A percentile compares a stretch with the other conserved stretches of the same genome.
Conservation (phyloP, 768 basidiomycete genomes). For the Hysterangium stoloniferum region DNA sequence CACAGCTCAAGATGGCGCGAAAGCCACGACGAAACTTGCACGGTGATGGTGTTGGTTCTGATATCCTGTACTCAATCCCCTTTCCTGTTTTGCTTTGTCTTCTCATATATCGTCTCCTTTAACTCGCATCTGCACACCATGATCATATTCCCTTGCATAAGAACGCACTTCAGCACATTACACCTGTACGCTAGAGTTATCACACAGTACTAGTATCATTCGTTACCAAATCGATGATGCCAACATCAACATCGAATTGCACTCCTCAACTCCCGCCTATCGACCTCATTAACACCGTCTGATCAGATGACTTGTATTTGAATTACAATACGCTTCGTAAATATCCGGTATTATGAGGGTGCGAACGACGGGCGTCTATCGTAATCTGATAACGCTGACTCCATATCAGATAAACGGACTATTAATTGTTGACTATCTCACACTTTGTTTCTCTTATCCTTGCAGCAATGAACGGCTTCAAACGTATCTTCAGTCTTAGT, state of each 20-base stretch:
- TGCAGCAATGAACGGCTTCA: constrained; percentile 3
- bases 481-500: constrained; percentile 4
- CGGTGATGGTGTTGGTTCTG: constrained; percentile 2
- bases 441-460: background rate
- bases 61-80: background rate
- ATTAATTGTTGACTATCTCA: background rate
- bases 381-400: background rate
- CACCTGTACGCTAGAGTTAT: constrained; percentile 11
- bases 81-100: constrained; percentile 3
- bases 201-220: constrained; percentile 9
- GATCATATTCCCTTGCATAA: constrained; percentile 6
- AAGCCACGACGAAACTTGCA: constrained; percentile 9
- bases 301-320: too few relatives aligned
- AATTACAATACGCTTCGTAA: too few relatives aligned
- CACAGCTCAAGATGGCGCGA: constrained; percentile 34
- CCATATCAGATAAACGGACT: constrained; percentile 2
- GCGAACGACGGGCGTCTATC: too few relatives aligned
- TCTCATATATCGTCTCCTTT: background rate
- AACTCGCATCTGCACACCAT: background rate
- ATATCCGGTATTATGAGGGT: too few relatives aligned
- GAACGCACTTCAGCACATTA: constrained; percentile 8
- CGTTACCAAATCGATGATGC: too few relatives aligned
- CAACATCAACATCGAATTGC: too few relatives aligned
- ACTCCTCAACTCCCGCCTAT: too few relatives aligned
- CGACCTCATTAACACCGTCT: too few relatives aligned